These are phyloP conservation scores for Diversispora eburnea DNA, from an alignment of 192 early-diverging fungal genomes.

Conservation along the genomic window DNA sequence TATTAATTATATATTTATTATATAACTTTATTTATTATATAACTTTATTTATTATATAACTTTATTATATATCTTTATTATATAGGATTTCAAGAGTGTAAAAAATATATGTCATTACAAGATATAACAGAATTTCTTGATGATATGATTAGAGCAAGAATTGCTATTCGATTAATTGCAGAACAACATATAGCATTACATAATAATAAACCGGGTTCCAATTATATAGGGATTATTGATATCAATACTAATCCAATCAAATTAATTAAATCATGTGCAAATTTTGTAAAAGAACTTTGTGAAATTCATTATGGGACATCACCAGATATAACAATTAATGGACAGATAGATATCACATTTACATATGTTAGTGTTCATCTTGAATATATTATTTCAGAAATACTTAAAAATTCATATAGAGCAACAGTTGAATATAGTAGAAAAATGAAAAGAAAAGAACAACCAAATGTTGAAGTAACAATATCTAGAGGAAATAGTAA, in stretches of 20 bases:
- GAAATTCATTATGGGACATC: constrained; percentile 86
- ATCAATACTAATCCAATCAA: constrained; percentile 63
- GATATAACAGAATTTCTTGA: constrained; percentile 74
- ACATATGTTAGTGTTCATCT: constrained; percentile 89
- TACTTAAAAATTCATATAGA: constrained; percentile 84
- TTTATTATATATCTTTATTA: constrained; percentile 6
- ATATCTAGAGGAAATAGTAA: constrained; percentile 66
- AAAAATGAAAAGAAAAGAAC: constrained; percentile 46
- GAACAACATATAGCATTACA: constrained; percentile 85
- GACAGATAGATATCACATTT: constrained; percentile 54
- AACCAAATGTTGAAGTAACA: constrained; percentile 83
- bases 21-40: too few relatives aligned
- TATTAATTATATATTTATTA: neutral
- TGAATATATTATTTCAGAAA: constrained; percentile 89
- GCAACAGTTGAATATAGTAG: constrained; percentile 77
- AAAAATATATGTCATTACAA: constrained; percentile 76
- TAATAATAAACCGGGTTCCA: constrained; percentile 40
- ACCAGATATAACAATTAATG: constrained; percentile 68
- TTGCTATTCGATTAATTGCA: constrained; percentile 87
- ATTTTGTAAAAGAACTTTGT: constrained; percentile 80
- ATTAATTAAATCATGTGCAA: constrained; percentile 63
- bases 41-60: neutral
- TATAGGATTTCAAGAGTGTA: constrained; percentile 82
- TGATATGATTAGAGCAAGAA: constrained; percentile 84
- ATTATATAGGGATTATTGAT: constrained; percentile 82